Conservation (phyloP, 164 flowering plant genomes). For the Cinnamomum micranthum region DNA sequence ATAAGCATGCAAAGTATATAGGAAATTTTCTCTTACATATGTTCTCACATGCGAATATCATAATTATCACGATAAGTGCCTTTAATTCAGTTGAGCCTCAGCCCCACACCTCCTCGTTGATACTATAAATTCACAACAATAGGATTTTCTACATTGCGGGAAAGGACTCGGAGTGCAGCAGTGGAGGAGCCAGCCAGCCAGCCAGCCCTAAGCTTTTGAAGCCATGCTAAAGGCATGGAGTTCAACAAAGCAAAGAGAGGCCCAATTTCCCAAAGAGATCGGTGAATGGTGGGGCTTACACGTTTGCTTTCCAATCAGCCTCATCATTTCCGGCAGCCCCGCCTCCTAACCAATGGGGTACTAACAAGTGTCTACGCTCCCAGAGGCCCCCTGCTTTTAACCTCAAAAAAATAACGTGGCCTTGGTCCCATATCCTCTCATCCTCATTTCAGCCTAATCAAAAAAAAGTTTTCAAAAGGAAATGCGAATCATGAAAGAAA, state of each 20-base stretch:
- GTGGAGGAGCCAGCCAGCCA: not conserved
- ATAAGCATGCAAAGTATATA: no score
- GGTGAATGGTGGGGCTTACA: constrained; percentile 5
- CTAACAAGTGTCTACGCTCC: not conserved
- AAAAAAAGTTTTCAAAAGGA: not conserved
- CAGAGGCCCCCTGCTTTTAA: not conserved
- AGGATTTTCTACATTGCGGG: no score
- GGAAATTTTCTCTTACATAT: no score
- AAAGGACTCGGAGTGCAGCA: not conserved
- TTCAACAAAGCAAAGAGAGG: not conserved
- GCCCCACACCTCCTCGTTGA: no score
- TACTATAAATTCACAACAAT: not conserved
- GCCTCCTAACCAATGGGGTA: not conserved
- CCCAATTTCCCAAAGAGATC: constrained; percentile 8
- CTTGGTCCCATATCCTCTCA: not conserved
- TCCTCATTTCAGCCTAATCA: not conserved
- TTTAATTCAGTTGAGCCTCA: no score
- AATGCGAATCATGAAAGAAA: not conserved
- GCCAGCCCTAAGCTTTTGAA: not conserved
- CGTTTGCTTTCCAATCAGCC: not conserved
- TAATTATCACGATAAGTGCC: no score
- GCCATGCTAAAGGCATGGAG: not conserved
- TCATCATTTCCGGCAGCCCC: constrained; percentile 1
- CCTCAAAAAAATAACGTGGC: not conserved
- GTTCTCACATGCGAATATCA: no score